Evolutionary conservation across 441 rosid genomes (phyloP).

Genomic region (Croton setiger): DNA sequence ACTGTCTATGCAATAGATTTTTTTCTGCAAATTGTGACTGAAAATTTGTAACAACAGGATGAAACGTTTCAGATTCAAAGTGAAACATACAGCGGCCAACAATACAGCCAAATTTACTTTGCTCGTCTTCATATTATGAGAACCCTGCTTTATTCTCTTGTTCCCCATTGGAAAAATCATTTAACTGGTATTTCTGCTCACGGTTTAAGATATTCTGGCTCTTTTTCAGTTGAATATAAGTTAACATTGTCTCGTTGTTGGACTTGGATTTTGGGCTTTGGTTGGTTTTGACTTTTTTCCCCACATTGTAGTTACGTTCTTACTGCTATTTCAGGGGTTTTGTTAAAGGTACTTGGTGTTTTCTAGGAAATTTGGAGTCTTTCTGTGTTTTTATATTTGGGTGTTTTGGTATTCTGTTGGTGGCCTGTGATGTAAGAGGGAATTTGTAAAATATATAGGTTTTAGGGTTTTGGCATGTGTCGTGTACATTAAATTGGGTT

Average conservation of each 20-base stretch:
- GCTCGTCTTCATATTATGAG: slow-evolving; percentile 85
- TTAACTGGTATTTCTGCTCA: slow-evolving; percentile 47
- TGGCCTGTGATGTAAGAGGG: background rate
- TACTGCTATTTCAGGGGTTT: background rate
- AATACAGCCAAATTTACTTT: slow-evolving; percentile 93
- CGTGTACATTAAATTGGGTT: background rate
- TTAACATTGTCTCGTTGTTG: background rate
- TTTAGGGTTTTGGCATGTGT: slow-evolving; percentile 14
- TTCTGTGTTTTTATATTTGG: slow-evolving; percentile 1
- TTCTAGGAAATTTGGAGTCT: slow-evolving; percentile 6
- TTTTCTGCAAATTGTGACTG: background rate
- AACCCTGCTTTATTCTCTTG: slow-evolving; percentile 73
- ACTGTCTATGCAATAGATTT: background rate
- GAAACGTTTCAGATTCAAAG: slow-evolving; percentile 62
- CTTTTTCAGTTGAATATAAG: background rate
- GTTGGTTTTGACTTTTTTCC: background rate
- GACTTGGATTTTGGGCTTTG: slow-evolving; percentile 2
- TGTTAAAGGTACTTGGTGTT: background rate
- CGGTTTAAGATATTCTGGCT: background rate
- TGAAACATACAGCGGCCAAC: slow-evolving; percentile 83
- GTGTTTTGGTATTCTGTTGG: slow-evolving; percentile 8
- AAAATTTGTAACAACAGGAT: slow-evolving; percentile 45
- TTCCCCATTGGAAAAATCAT: slow-evolving; percentile 71
- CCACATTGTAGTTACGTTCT: background rate
- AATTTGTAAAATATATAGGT: slow-evolving; percentile 1